phyloP scores from a whole-genome alignment of 148 eudicot species.

The Chenopodium formosanum region DNA sequence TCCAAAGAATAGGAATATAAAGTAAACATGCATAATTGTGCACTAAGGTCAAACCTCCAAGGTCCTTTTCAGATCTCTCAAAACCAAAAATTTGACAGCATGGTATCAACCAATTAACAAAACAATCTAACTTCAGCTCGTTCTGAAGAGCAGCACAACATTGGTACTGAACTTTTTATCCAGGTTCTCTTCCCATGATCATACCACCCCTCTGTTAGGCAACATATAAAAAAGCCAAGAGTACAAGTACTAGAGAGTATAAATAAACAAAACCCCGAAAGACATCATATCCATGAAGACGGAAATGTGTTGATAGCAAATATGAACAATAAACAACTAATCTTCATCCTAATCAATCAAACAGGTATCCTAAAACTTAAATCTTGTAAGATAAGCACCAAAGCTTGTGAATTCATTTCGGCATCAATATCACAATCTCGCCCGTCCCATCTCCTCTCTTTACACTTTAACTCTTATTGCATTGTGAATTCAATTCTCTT shows the following conservation, averaged over 20 bases:
- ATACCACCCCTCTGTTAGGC: no score
- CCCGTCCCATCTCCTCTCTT: not conserved
- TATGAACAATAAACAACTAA: not conserved
- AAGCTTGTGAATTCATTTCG: not conserved
- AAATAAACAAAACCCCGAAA: not conserved
- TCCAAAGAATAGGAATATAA: not conserved
- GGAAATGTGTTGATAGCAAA: not conserved
- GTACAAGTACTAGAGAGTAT: not conserved
- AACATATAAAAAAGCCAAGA: not conserved
- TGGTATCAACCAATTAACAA: not conserved
- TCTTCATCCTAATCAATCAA: not conserved
- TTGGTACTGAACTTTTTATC: not conserved
- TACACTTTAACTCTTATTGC: not conserved
- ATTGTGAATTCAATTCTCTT: not conserved
- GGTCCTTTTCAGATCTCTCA: not conserved
- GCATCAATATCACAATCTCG: not conserved
- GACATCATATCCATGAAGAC: not conserved
- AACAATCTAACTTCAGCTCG: not conserved
- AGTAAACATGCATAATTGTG: not conserved
- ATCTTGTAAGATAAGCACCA: not conserved
- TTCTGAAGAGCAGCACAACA: not conserved
- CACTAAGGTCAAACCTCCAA: constrained; percentile 1
- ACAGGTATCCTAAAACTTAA: not conserved
- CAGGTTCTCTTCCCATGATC: no score
- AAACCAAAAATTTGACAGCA: not conserved